These are phyloP conservation scores for Fragaria iinumae DNA, from an alignment of 306 rosid species.

Conservation along the genomic window DNA sequence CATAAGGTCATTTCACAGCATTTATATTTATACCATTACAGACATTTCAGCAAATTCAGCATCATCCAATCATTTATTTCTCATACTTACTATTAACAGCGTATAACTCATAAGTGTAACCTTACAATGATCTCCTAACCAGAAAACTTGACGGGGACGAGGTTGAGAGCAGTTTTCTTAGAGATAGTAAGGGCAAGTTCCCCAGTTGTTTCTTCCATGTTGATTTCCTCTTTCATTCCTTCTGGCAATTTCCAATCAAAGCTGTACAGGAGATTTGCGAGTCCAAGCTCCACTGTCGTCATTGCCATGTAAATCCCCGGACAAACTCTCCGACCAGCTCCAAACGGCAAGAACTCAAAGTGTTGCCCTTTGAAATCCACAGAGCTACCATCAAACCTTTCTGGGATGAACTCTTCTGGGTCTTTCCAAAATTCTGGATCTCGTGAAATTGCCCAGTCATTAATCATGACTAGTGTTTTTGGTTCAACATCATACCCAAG, in stretches of 20 bases:
- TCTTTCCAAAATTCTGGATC: constrained; percentile 36
- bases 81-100: not conserved
- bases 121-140: not conserved
- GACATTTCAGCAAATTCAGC: not conserved
- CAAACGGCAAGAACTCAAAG: constrained; percentile 46
- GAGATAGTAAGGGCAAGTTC: constrained; percentile 18
- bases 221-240: constrained; percentile 40
- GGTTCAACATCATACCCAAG: constrained; percentile 32
- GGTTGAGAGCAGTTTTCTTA: constrained; percentile 37
- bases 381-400: constrained; percentile 34
- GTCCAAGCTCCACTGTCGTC: constrained; percentile 26
- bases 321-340: constrained; percentile 45
- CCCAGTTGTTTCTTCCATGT: constrained; percentile 47
- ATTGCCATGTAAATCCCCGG: constrained; percentile 36
- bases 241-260: constrained; percentile 45
- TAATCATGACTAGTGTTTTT: constrained; percentile 24
- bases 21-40: not conserved
- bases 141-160: constrained; percentile 26
- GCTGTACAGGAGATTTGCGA: constrained; percentile 42
- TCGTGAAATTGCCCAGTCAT: constrained; percentile 41
- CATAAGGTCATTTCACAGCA: not conserved
- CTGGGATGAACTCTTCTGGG: constrained; percentile 49
- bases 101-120: too few species aligned
- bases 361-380: constrained; percentile 44
- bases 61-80: not conserved